Evolutionary conservation across 305 asterid species (phyloP).

Genomic region (Solanum chacoense): DNA sequence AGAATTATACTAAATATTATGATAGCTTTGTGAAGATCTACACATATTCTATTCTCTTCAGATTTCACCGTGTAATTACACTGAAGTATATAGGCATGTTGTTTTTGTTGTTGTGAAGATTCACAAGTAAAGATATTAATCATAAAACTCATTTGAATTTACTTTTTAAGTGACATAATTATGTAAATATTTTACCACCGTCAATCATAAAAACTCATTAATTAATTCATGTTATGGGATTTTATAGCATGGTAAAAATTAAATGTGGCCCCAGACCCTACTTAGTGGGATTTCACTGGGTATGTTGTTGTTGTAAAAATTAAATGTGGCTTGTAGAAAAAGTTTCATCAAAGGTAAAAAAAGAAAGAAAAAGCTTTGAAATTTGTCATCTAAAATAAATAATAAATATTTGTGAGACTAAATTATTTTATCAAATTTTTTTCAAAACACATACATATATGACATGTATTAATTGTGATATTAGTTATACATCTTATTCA

Average conservation of each 20-base stretch:
- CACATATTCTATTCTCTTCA: neutral
- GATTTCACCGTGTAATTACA: neutral
- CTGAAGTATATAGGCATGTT: neutral
- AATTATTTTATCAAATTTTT: accelerated
- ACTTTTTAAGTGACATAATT: too few relatives aligned
- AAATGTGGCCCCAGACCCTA: too few relatives aligned
- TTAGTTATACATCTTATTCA: too few relatives aligned
- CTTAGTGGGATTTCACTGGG: too few relatives aligned
- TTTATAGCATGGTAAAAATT: neutral
- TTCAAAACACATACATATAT: neutral
- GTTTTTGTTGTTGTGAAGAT: neutral
- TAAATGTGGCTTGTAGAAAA: neutral
- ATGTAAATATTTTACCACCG: neutral
- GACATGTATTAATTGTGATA: neutral
- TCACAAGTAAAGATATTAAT: neutral
- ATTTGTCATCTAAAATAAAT: neutral
- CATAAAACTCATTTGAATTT: neutral
- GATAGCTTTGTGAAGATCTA: neutral
- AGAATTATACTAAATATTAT: neutral
- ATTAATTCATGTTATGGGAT: neutral
- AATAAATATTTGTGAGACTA: neutral
- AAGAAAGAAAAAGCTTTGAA: neutral
- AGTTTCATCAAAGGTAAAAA: neutral
- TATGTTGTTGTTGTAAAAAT: too few relatives aligned
- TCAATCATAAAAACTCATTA: neutral